Evolutionary conservation across 2,329 filamentous ascomycete species (phyloP).

Genomic region (Aureobasidium sp.): DNA sequence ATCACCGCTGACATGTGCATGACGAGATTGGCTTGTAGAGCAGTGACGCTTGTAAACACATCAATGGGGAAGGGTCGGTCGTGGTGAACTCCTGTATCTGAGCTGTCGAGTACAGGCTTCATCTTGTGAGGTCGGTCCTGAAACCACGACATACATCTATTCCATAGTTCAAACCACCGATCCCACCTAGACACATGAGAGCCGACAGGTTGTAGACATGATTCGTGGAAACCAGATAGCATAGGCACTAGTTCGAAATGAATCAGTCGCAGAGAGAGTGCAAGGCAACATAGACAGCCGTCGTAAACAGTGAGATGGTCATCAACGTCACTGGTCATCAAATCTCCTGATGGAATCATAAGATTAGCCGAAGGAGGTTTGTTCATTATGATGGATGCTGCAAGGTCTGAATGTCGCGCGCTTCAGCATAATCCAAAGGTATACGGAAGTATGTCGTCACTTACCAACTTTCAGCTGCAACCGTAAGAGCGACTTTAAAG

Average conservation of each 20-base stretch:
- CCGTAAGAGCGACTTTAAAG: neutral
- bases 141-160: slow-evolving; percentile 5
- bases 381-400: neutral
- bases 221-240: slow-evolving; percentile 2
- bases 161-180: slow-evolving; percentile 4
- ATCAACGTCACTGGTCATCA: neutral
- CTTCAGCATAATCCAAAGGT: neutral
- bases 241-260: neutral
- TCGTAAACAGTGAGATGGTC: neutral
- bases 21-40: slow-evolving; percentile 1
- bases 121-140: slow-evolving; percentile 8
- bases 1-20: slow-evolving; percentile 5
- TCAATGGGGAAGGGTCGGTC: slow-evolving; percentile 1
- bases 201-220: neutral
- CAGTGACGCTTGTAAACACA: slow-evolving; percentile 4
- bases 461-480: slow-evolving; percentile 5
- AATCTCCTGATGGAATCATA: neutral
- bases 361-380: slow-evolving; percentile 1
- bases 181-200: neutral
- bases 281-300: neutral
- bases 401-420: neutral
- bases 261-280: neutral
- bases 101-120: slow-evolving; percentile 1
- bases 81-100: neutral
- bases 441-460: neutral